Conservation (phyloP, 176 grass and related monocot species). For the Elymus sibiricus region DNA sequence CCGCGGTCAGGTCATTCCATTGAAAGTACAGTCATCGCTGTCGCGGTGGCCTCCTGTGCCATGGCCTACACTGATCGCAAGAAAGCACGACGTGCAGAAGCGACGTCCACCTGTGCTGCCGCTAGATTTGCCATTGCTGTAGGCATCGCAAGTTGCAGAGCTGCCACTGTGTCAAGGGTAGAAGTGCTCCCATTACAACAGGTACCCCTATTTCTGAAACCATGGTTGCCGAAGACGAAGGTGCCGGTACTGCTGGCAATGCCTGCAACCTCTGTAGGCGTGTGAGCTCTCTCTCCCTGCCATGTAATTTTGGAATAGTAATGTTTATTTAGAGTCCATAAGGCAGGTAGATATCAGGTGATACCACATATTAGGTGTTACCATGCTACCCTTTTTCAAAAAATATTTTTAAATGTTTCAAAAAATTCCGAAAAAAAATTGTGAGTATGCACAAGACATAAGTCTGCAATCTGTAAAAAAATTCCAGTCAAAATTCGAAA, state of each 20-base stretch:
- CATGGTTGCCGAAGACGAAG: not conserved
- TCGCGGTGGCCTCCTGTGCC: not conserved
- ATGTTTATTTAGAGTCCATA: not conserved
- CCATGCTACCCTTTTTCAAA: too few relatives aligned
- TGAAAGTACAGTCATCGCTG: not conserved
- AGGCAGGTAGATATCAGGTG: too few relatives aligned
- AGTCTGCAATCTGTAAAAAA: too few relatives aligned
- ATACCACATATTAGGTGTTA: too few relatives aligned
- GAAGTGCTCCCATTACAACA: not conserved
- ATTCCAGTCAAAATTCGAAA: too few relatives aligned
- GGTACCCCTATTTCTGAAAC: not conserved
- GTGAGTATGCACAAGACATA: too few relatives aligned
- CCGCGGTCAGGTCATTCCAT: not conserved
- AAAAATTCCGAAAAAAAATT: too few relatives aligned
- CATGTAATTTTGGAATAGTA: not conserved
- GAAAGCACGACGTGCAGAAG: slow-evolving; percentile 15
- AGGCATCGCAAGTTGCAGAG: not conserved
- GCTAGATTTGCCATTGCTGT: not conserved
- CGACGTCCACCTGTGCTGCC: not conserved
- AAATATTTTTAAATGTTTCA: too few relatives aligned
- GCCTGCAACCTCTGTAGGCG: not conserved
- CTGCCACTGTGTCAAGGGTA: not conserved
- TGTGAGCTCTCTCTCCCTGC: not conserved
- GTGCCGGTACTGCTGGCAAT: not conserved
- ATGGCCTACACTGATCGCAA: not conserved